phyloP scores from a whole-genome alignment of 1,139 yeast genomes.

The Scheffersomyces quercinus region DNA sequence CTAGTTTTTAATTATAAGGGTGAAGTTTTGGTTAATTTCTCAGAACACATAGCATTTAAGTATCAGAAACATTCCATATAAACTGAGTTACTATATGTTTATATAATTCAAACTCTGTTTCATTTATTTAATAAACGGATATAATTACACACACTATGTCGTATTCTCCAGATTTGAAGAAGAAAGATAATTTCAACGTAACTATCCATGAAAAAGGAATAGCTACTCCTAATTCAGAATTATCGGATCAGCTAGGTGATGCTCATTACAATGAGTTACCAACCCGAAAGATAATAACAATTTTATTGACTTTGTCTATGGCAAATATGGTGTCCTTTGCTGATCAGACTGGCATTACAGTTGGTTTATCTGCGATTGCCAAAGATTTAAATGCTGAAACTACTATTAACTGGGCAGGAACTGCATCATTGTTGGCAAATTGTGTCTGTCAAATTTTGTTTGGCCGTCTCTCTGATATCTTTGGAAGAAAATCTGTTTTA shows the following conservation, averaged over 20 bases:
- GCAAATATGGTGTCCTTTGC: conserved; percentile 32
- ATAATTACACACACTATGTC: too few relatives aligned
- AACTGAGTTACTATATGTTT: too few relatives aligned
- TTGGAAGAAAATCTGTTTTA: conserved; percentile 46
- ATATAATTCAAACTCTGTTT: too few relatives aligned
- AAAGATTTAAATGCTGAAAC: conserved; percentile 35
- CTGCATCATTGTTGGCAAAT: conserved; percentile 47
- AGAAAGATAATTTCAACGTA: conserved; percentile 6
- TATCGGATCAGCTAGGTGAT: conserved; percentile 37
- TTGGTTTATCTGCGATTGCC: conserved; percentile 44
- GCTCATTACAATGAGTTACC: conserved; percentile 38
- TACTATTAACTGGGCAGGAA: conserved; percentile 50
- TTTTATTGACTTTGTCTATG: conserved; percentile 27
- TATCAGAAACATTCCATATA: too few relatives aligned
- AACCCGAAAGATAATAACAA: conserved; percentile 27
- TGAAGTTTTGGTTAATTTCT: too few relatives aligned
- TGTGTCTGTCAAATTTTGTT: conserved; percentile 44
- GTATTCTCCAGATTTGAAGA: neutral
- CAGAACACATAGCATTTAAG: too few relatives aligned
- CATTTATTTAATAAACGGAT: too few relatives aligned
- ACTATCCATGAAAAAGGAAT: conserved; percentile 3
- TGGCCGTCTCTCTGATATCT: conserved; percentile 44
- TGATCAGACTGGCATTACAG: conserved; percentile 44
- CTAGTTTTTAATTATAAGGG: too few relatives aligned
- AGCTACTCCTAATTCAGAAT: conserved; percentile 7